phyloP scores from a whole-genome alignment of 2,329 filamentous ascomycete species.

The Aureobasidium leucospermi region DNA sequence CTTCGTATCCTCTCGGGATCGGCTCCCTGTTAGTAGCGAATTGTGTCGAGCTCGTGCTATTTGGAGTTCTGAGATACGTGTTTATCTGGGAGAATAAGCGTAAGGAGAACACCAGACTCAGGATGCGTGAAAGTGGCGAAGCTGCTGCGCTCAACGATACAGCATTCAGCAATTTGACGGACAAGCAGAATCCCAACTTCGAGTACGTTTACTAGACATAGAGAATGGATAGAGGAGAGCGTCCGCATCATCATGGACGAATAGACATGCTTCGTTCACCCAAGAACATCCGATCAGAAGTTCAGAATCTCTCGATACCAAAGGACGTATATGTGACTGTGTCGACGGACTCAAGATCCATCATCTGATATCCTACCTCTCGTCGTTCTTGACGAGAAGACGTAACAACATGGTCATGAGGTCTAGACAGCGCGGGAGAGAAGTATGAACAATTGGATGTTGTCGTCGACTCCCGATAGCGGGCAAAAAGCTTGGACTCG shows the following conservation, averaged over 20 bases:
- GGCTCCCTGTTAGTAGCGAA: not conserved
- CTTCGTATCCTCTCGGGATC: not conserved
- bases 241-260: too few species aligned
- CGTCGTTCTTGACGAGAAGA: not conserved
- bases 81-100: slow-evolving; percentile 3
- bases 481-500: not conserved
- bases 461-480: not conserved
- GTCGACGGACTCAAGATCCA: too few species aligned
- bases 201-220: slow-evolving; percentile 14
- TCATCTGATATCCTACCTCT: too few species aligned
- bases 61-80: not conserved
- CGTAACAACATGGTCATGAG: not conserved
- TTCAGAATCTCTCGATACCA: too few species aligned
- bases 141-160: not conserved
- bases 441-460: not conserved
- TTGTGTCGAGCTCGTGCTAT: not conserved
- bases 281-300: too few species aligned
- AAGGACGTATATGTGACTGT: too few species aligned
- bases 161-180: slow-evolving; percentile 13
- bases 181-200: slow-evolving; percentile 16
- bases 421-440: not conserved
- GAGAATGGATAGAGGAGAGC: too few species aligned
- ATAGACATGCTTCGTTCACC: too few species aligned
- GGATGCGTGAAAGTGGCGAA: slow-evolving; percentile 3
- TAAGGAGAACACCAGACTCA: not conserved